Evolutionary conservation across 2,329 filamentous ascomycete genomes (phyloP), one percentile per base, ranked within the genome.

Genomic region (Talaromyces sp.): DNA sequence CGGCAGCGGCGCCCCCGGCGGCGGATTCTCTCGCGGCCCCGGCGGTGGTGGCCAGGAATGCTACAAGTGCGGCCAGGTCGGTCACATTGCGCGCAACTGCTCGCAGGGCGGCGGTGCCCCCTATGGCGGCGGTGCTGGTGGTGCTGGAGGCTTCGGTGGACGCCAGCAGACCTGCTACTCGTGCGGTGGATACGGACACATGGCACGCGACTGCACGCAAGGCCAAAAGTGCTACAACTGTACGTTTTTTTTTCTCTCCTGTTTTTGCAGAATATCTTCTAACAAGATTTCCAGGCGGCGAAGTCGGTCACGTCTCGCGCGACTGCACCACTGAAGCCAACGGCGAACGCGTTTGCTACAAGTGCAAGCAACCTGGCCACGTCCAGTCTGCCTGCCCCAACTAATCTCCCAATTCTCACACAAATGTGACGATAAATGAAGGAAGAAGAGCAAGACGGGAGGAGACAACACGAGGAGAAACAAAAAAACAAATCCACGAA

Each of bases 211-310:
- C 81, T 99, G 95, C 82, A 96, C 94, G 72, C 96, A 98, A 79
- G 95, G 95, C 73, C 94, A 96, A 85, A 98, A 98, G 85, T 99
- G 95, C 89, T 99, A 98, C 88, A 97, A 97, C 87, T 98, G 95
- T 87, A 75, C 75, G 84, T 42, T 44, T 44, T 31, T 56, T 34
- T 54, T 68, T 57, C 5, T 16, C 27, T 4, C 10, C 55, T 54
- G 4, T 47, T n/a, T 6, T 10, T 51, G n/a, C 42, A 44, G 5
- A 14, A 18, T 31, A 18, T 33, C n/a, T 42, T 36, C 47, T 63
- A 30, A 63, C 30, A 27, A 12, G 1, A 4, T 10, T 9, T 50
- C n/a, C 66, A 87, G 85, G 86, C 71, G 87, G 87, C 70, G 92
- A 97, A 83, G 90, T 94, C 70, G 94, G 95, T 65, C 94, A 98